These are phyloP conservation scores for Hymenoscyphus linearis DNA, from an alignment of 2,329 filamentous ascomycete genomes.

Conservation along the genomic window DNA sequence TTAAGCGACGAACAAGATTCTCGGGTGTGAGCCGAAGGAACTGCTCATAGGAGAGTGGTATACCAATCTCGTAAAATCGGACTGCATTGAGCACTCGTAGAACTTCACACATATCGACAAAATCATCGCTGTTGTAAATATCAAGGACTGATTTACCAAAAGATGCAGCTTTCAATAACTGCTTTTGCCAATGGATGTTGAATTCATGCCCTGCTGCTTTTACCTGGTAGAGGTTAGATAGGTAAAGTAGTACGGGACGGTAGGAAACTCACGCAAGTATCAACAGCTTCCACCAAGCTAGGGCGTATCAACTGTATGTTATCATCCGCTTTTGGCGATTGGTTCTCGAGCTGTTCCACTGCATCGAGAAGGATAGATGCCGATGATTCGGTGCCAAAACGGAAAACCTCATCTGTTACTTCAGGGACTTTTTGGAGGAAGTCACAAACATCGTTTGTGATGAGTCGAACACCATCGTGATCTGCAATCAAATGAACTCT, in stretches of 20 bases:
- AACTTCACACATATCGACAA: conserved; percentile 96
- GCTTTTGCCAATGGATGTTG: conserved; percentile 86
- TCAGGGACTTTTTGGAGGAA: conserved; percentile 92
- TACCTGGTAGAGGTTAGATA: conserved; percentile 38
- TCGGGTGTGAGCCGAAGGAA: conserved; percentile 88
- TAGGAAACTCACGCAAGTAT: conserved; percentile 58
- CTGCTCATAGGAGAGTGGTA: conserved; percentile 90
- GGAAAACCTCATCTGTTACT: conserved; percentile 83
- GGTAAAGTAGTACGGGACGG: neutral
- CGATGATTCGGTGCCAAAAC: conserved; percentile 79
- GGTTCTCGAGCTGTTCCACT: conserved; percentile 81
- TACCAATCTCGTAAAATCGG: conserved; percentile 82
- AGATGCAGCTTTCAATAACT: conserved; percentile 90
- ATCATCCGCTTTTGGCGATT: conserved; percentile 95
- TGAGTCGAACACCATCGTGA: conserved; percentile 78
- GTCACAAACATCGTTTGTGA: conserved; percentile 93
- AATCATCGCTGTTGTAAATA: conserved; percentile 96
- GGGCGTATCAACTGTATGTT: conserved; percentile 91
- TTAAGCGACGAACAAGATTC: conserved; percentile 75
- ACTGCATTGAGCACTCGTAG: conserved; percentile 89
- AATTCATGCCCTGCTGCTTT: conserved; percentile 92
- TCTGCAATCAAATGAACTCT: conserved; percentile 82
- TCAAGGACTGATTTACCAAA: conserved; percentile 97
- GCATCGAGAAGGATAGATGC: conserved; percentile 93
- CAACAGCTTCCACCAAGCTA: conserved; percentile 85